Base-by-base conservation (phyloP, 2,329 filamentous ascomycete species). In the Pseudopyricularia javanii region DNA sequence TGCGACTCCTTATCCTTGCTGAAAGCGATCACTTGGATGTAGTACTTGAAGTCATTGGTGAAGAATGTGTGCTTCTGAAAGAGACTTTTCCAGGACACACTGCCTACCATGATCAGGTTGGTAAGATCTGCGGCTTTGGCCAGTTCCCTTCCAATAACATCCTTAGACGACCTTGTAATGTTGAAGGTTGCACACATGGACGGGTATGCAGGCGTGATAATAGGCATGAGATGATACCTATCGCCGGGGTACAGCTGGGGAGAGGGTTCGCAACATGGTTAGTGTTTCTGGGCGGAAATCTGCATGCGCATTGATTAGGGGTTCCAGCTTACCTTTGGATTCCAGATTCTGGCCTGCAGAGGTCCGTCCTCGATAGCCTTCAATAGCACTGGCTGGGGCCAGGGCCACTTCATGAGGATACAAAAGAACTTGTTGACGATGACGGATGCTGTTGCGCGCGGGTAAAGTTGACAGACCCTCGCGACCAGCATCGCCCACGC, bases 111-210 rank as follows among this genome's bases (percentile, higher is more conserved):
- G 56, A 98, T 94, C 59, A 82, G 80, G 56, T 87, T 83, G 9
- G 89, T 82, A 53, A 96, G 85, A 51, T 87, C 76, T 51, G 84
- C 80, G 5, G 85, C 93, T 35, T 88, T 82, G 57, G 84, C 76
- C 20, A 97, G 79, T 64, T 98, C 93, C 48, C 83, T 78, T 58
- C 89, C 80, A 62, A 98, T 90, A 50, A 96, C 82, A 7, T 79
- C 74, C 72, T 90, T 88, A 2, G 90, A 94, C 1, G 91, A 97
- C 58, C 80, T 75, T 3, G 87, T 91, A 56, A 98, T 85, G 62
- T 95, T 97, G 72, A 95, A 93, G 0, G 93, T 97, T 2, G 93
- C 86, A 66, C 93, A 97, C 91, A 96, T 97, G 50, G 90, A 94
- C 3, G 93, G 93, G 65, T 96, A 97, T 1, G 93, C 91, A 1